Base-by-base conservation (phyloP, 106 monocot species). In the Vanilla planifolia region DNA sequence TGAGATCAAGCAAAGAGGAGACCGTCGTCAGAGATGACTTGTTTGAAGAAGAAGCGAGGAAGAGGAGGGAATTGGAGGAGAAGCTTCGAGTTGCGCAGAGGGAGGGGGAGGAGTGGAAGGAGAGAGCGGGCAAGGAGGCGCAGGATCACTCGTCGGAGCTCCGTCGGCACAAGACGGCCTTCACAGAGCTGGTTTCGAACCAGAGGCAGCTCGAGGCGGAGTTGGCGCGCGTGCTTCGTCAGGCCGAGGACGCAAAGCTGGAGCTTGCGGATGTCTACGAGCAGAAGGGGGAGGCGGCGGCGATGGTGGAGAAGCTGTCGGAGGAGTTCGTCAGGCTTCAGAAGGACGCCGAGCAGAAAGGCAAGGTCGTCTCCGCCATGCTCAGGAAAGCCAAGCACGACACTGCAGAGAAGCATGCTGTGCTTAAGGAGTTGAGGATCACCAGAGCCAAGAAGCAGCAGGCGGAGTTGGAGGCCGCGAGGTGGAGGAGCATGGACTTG, bases 381-480 rank as follows among this genome's bases (percentile, higher is more conserved):
- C 59, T 91, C 68, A 72, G 90, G 67, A 96, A 90, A 53, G 83
- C 88, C 5, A 88, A 92, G 79, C 33, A 79, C 15, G 91, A 98
- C 24, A 63, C 79, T 0, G 81, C 67, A 0, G 91, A 92, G 65
- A 81, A 75, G 40, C 68, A 75, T 57, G 51, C 67, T 71, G 43
- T 91, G 58, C 14, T 81, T 51, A 79, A 88, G 62, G 91, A 98
- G 72, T 32, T 89, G 67, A 87, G 80, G 74, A 57, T 67, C 26
- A 42, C 63, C 1, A 96, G 79, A 62, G 87, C 84, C 26, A 92
- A 62, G 73, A 79, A 74, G 76, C 84, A 82, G 69, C 86, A 87
- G 29, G 79, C 81, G 2, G 87, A 96, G 78, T 20, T 84, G 11
- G 96, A 98, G 53, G 42, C 34, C 42, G 88, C 88, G 42, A 81